Conservation (phyloP, 1,284 basidiomycete species). For the Anthracocystis walkeri region DNA sequence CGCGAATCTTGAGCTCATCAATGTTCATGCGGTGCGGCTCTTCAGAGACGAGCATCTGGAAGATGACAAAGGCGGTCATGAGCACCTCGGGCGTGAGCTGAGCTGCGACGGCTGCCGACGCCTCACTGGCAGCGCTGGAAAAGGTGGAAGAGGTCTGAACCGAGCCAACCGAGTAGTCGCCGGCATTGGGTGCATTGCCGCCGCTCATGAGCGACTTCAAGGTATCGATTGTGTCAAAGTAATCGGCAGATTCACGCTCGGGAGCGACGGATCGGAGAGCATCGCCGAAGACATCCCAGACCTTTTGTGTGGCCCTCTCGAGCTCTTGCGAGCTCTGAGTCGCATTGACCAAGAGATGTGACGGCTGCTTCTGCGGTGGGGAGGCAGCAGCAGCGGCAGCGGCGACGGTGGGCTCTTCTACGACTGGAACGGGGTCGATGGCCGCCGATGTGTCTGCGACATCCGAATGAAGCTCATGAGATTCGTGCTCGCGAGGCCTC, state of each 20-base stretch:
- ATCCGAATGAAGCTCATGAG: background rate
- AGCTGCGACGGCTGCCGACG: constrained; percentile 23
- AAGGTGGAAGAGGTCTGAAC: constrained; percentile 39
- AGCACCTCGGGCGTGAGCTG: constrained; percentile 50
- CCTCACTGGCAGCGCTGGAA: constrained; percentile 31
- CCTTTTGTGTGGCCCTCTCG: constrained; percentile 55
- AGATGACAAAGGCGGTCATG: constrained; percentile 61
- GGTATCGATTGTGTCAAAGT: constrained; percentile 53
- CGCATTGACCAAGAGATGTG: constrained; percentile 17
- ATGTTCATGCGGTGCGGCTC: constrained; percentile 57
- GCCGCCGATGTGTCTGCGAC: constrained; percentile 37
- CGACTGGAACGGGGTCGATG: constrained; percentile 13
- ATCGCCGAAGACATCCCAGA: constrained; percentile 64
- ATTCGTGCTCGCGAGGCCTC: constrained; percentile 13
- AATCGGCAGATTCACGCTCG: constrained; percentile 48
- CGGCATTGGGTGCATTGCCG: constrained; percentile 26
- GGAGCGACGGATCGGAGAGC: constrained; percentile 55
- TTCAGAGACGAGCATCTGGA: constrained; percentile 52
- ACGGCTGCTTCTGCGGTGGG: background rate
- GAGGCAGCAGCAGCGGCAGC: background rate
- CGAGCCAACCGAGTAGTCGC: constrained; percentile 50
- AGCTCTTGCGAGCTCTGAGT: constrained; percentile 55
- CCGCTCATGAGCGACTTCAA: constrained; percentile 47
- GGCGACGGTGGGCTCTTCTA: background rate
- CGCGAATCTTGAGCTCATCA: constrained; percentile 53